Evolutionary conservation across 1,284 basidiomycete species (phyloP), one percentile per base, ranked within the genome.

Genomic region (Cutaneotrichosporon sp.): DNA sequence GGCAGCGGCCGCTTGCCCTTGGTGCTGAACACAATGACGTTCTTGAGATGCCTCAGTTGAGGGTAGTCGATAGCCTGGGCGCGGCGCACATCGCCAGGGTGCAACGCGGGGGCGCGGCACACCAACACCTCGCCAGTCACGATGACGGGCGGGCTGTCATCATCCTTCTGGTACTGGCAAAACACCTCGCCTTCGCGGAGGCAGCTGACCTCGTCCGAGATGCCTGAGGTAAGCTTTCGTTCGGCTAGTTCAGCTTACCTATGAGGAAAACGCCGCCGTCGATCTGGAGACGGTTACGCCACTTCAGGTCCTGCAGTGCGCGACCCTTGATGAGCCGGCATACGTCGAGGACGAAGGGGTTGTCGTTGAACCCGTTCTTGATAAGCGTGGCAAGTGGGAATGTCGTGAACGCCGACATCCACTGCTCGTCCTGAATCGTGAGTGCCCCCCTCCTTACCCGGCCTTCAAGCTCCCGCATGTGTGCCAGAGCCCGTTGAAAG

Each of bases 11-110:
- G 57, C 4, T 52, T 37, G 4, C 75, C 75, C 38, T 65, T 53
- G 1, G 56, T 64, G 51, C 64, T 72, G 61, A 76, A 74, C 9
- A 76, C 68, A 20, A 75, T 65, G 19, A 75, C 72, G 39, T 76
- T 76, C 52, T 66, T 67, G 12, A 74, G 60, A 34, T 71, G 67
- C n/a, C 64, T 61, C 20, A 76, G 61, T 19, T 64, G 46, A 0
- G 71, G 70, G 8, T 54, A 38, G 51, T 74, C 66, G 4, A 75
- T 71, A 1, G 74, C 74, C 14, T 49, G 46, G 0, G 66, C 70
- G 10, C 59, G 60, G 9, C 71, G 62, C 16, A 76, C 63, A 45
- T 76, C 75, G 5, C 74, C 74, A 24, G 67, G 61, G 47, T 69
- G 62, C 17, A 68, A 52, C 24, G 75, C 71, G 8, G 75, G 75